Percentiles rank a stretch among this genome's conserved stretches.
phyloP scores from a whole-genome alignment of 2,329 filamentous ascomycete species.

The Kalmusia sp. region DNA sequence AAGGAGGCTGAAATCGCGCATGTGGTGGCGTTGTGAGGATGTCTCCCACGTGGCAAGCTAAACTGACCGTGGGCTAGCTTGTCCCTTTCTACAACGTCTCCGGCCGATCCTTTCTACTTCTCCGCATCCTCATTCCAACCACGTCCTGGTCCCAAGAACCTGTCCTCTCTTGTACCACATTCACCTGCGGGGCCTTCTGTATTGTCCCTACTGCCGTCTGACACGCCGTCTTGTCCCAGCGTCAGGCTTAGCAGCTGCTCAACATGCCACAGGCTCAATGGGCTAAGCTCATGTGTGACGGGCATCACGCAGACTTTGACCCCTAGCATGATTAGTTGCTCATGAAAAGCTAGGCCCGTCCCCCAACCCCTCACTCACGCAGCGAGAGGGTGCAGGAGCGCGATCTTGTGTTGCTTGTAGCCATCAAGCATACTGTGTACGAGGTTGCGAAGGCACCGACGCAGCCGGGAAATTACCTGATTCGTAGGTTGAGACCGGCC shows the following conservation, averaged over 20 bases:
- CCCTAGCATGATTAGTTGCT: conserved; percentile 1
- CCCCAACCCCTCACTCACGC: conserved; percentile 9
- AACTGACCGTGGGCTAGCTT: conserved; percentile 9
- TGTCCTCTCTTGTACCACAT: conserved; percentile 27
- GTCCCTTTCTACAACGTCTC: conserved; percentile 22
- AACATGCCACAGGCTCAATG: conserved; percentile 23
- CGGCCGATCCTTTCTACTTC: conserved; percentile 14
- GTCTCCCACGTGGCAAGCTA: conserved; percentile 29
- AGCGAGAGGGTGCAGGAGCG: conserved; percentile 11
- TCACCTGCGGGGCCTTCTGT: conserved; percentile 21
- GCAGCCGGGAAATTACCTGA: conserved; percentile 23
- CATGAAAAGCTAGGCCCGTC: not conserved
- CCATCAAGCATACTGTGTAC: conserved; percentile 21
- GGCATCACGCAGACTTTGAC: not conserved
- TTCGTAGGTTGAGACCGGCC: conserved; percentile 27
- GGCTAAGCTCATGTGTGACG: conserved; percentile 8
- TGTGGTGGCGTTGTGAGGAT: conserved; percentile 6
- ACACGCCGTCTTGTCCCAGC: conserved; percentile 31
- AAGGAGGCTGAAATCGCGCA: not conserved
- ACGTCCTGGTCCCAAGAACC: conserved; percentile 22
- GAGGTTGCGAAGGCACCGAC: conserved; percentile 15
- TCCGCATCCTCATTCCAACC: conserved; percentile 30
- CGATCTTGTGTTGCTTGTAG: conserved; percentile 3
- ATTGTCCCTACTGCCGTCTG: conserved; percentile 27
- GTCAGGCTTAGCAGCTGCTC: conserved; percentile 13